Conservation (phyloP, 1,139 yeast species). For the Saccharomyces hybrid region DNA sequence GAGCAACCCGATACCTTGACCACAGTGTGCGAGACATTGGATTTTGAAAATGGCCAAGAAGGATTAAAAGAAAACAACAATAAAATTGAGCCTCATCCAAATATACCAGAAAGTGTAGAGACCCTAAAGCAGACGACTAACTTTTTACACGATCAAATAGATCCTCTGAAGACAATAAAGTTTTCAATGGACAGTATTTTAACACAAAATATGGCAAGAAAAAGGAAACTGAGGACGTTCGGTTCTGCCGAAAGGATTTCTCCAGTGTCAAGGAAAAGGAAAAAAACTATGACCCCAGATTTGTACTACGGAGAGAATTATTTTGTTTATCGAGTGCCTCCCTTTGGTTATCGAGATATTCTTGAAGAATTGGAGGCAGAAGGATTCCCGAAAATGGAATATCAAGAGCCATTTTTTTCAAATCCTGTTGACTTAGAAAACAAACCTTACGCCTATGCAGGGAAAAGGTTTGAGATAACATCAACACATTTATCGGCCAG, state of each 20-base stretch:
- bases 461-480: slow-evolving; percentile 43
- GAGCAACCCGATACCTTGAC: neutral
- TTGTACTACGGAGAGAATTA: neutral
- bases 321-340: slow-evolving; percentile 10
- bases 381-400: slow-evolving; percentile 47
- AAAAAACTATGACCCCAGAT: neutral
- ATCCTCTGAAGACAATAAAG: neutral
- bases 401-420: slow-evolving; percentile 58
- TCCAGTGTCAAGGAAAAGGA: neutral
- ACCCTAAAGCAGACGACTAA: slow-evolving; percentile 17
- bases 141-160: neutral
- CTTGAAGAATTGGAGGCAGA: slow-evolving; percentile 34
- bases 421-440: slow-evolving; percentile 44
- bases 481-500: slow-evolving; percentile 27
- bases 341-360: slow-evolving; percentile 11
- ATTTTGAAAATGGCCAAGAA: slow-evolving; percentile 2
- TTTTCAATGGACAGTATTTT: slow-evolving; percentile 15
- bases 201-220: slow-evolving; percentile 22
- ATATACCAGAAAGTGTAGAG: slow-evolving; percentile 3
- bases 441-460: slow-evolving; percentile 58
- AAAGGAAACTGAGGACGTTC: slow-evolving; percentile 2
- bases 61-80: neutral
- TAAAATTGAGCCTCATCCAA: neutral
- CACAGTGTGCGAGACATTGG: slow-evolving; percentile 1
- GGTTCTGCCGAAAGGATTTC: neutral